Evolutionary conservation across 441 rosid species (phyloP).

Genomic region (Arabidopsis hybrid): DNA sequence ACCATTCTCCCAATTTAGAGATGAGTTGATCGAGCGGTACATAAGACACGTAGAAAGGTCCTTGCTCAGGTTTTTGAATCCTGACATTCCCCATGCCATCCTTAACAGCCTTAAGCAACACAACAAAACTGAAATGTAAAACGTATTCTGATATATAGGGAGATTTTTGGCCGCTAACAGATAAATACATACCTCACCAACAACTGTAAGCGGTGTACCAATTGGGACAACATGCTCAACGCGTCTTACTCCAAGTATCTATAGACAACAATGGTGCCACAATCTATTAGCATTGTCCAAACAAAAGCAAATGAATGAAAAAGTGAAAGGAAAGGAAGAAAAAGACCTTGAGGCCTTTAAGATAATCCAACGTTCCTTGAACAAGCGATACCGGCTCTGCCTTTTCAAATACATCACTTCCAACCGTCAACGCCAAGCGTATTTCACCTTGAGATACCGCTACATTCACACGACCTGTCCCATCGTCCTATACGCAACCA

Average conservation of each 20-base stretch:
- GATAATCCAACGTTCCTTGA: slow-evolving; percentile 48
- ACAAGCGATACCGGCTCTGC: slow-evolving; percentile 62
- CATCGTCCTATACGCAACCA: slow-evolving; percentile 63
- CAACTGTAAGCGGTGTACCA: slow-evolving; percentile 81
- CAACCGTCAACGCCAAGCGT: slow-evolving; percentile 69
- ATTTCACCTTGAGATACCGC: slow-evolving; percentile 77
- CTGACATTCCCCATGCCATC: slow-evolving; percentile 78
- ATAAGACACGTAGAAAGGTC: slow-evolving; percentile 86
- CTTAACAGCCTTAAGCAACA: slow-evolving; percentile 65
- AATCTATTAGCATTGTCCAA: background rate
- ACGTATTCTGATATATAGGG: background rate
- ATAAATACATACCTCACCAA: slow-evolving; percentile 75
- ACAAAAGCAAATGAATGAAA: slow-evolving; percentile 1
- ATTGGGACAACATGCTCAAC: slow-evolving; percentile 82
- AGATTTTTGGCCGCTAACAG: background rate
- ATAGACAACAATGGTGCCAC: slow-evolving; percentile 38
- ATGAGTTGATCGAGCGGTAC: slow-evolving; percentile 74
- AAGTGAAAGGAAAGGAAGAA: slow-evolving; percentile 16
- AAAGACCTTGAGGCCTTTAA: slow-evolving; percentile 87
- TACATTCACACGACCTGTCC: slow-evolving; percentile 68
- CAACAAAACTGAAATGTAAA: slow-evolving; percentile 12
- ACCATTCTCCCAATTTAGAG: slow-evolving; percentile 81
- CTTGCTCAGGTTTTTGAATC: slow-evolving; percentile 80
- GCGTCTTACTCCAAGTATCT: slow-evolving; percentile 95
- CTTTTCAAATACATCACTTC: slow-evolving; percentile 84